Percentiles rank a stretch among this genome's conserved stretches.
Conservation (phyloP, 192 early-diverging fungal species). For the Spizellomyces sp. region DNA sequence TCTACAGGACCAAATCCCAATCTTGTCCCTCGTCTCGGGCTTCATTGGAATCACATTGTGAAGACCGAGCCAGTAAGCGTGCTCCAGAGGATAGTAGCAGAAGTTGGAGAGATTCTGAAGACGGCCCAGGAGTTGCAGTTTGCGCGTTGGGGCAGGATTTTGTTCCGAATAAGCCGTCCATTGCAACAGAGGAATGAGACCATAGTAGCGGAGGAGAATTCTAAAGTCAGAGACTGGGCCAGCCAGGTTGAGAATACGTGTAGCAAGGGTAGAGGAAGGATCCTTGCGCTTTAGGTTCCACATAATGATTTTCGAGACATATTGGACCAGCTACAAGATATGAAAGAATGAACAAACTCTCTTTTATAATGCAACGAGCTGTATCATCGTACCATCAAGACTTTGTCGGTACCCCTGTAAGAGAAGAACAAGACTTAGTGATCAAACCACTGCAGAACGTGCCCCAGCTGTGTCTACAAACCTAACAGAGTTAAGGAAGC, state of each 20-base stretch:
- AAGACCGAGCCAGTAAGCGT: conserved; percentile 90
- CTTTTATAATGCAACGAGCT: too few species aligned
- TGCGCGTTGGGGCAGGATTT: conserved; percentile 65
- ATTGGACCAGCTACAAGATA: conserved; percentile 75
- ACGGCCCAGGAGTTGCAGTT: conserved; percentile 72
- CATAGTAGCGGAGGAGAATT: conserved; percentile 78
- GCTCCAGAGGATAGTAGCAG: conserved; percentile 95
- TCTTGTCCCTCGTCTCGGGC: conserved; percentile 69
- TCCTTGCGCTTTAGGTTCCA: conserved; percentile 70
- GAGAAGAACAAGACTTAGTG: conserved; percentile 58
- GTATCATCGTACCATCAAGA: conserved; percentile 56
- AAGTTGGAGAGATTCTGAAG: conserved; percentile 86
- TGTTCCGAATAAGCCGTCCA: conserved; percentile 77
- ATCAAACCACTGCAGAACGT: conserved; percentile 56
- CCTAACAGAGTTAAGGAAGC: conserved; percentile 43
- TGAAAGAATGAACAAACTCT: too few species aligned
- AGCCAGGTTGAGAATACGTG: conserved; percentile 77
- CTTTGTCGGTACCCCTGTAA: conserved; percentile 71
- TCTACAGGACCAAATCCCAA: conserved; percentile 92
- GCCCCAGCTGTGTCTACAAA: conserved; percentile 32
- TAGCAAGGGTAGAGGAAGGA: conserved; percentile 57
- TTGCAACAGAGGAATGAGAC: conserved; percentile 83
- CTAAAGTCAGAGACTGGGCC: conserved; percentile 89
- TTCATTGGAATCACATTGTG: conserved; percentile 81
- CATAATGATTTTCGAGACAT: conserved; percentile 86